A percentile compares a stretch with the other conserved stretches of the same genome.
These are phyloP conservation scores for Linnemannia zychae DNA, from an alignment of 192 early-diverging fungal species.

Conservation along the genomic window DNA sequence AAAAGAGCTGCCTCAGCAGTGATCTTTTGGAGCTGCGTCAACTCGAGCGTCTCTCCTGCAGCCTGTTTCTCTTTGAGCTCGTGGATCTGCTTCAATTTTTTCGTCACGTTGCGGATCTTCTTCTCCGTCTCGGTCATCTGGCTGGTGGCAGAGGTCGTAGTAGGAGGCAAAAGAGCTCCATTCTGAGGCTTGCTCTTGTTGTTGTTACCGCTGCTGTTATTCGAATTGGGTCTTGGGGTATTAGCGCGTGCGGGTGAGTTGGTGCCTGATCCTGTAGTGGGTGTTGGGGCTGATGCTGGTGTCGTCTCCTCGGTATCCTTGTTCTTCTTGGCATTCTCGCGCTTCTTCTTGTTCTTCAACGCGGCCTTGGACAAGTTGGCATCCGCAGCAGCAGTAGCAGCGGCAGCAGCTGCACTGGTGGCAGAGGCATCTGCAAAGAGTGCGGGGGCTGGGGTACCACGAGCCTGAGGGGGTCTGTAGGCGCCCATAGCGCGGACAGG, in stretches of 20 bases:
- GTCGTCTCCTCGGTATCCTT: constrained; percentile 59
- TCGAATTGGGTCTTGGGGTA: constrained; percentile 39
- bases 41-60: constrained; percentile 85
- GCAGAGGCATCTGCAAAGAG: constrained; percentile 46
- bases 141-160: constrained; percentile 41
- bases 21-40: constrained; percentile 85
- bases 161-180: constrained; percentile 36
- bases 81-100: constrained; percentile 93
- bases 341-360: constrained; percentile 81
- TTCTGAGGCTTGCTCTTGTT: constrained; percentile 42
- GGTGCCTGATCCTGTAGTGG: constrained; percentile 27
- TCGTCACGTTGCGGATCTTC: constrained; percentile 87
- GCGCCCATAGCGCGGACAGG: constrained; percentile 66
- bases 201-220: constrained; percentile 30
- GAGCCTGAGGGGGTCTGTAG: constrained; percentile 80
- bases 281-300: constrained; percentile 12
- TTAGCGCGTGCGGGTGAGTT: constrained; percentile 41
- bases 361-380: constrained; percentile 64
- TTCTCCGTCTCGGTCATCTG: constrained; percentile 82
- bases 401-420: constrained; percentile 17
- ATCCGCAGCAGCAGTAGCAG: constrained; percentile 32
- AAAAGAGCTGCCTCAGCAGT: constrained; percentile 69
- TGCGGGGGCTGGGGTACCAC: constrained; percentile 62
- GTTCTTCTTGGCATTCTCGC: constrained; percentile 71
- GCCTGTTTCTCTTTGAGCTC: constrained; percentile 85